Conservation (phyloP, 139 green algal species). For the Chlorella sp. region DNA sequence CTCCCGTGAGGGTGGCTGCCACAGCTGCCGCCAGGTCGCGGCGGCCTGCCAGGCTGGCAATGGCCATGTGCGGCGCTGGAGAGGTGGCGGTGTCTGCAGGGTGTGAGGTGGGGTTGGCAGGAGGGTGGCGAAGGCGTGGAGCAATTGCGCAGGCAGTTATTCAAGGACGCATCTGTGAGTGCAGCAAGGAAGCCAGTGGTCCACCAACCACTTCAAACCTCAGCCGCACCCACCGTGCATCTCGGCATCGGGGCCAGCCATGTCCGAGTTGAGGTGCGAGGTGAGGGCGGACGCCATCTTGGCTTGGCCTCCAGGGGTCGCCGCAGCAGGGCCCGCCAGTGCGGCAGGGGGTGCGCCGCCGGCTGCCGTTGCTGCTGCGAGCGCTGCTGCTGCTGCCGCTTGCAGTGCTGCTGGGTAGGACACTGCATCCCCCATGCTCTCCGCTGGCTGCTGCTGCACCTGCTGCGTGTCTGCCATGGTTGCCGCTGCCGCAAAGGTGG, state of each 20-base stretch:
- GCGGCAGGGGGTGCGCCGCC: neutral
- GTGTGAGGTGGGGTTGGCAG: neutral
- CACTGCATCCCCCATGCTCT: conserved; percentile 27
- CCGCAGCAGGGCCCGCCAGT: neutral
- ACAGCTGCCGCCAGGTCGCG: neutral
- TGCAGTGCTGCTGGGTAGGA: neutral
- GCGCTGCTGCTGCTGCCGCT: neutral
- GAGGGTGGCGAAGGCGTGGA: neutral
- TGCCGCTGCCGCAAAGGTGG: conserved; percentile 4
- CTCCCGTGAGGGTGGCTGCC: conserved; percentile 16
- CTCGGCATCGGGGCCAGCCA: conserved; percentile 22
- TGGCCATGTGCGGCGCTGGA: conserved; percentile 20
- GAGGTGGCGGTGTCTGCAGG: conserved; percentile 46
- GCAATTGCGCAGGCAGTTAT: too few relatives aligned
- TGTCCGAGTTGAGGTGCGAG: conserved; percentile 40
- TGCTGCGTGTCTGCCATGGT: conserved; percentile 5
- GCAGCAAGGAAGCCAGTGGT: neutral
- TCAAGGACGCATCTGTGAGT: too few relatives aligned
- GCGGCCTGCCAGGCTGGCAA: neutral
- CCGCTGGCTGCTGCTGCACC: conserved; percentile 6
- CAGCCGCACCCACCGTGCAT: conserved; percentile 13
- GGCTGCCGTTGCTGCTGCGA: neutral
- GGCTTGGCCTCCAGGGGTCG: neutral
- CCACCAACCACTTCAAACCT: neutral
- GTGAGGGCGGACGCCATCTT: conserved; percentile 30